Evolutionary conservation across 1,284 basidiomycete genomes (phyloP).

Genomic region (Puccinia polysora): DNA sequence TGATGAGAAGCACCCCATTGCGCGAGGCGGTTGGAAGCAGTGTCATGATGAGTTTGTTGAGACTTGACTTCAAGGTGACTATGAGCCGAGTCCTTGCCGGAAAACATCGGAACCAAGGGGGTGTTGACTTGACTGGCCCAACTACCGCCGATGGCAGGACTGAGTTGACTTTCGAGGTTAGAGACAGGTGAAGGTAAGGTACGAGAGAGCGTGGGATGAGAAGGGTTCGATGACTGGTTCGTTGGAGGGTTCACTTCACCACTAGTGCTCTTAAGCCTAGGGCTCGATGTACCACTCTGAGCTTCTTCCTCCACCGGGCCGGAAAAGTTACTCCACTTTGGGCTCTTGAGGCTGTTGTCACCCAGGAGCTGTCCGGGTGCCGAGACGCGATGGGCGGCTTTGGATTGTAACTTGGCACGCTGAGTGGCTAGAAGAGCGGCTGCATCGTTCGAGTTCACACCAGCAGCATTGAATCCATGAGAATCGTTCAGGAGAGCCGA

Average conservation of each 20-base stretch:
- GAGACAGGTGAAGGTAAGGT: conserved; percentile 40
- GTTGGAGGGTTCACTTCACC: conserved; percentile 63
- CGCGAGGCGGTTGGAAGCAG: conserved; percentile 62
- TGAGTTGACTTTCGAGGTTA: conserved; percentile 45
- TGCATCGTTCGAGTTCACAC: conserved; percentile 59
- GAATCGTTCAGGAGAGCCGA: conserved; percentile 51
- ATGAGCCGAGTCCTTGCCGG: conserved; percentile 56
- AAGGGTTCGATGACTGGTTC: conserved; percentile 46
- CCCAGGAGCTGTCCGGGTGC: conserved; percentile 70
- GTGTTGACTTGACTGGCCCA: conserved; percentile 99
- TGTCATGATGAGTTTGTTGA: conserved; percentile 61
- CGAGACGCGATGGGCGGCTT: conserved; percentile 81
- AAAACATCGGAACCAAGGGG: conserved; percentile 85
- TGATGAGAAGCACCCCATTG: conserved; percentile 46
- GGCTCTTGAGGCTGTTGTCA: conserved; percentile 49
- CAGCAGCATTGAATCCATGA: conserved; percentile 8
- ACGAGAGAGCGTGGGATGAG: conserved; percentile 16
- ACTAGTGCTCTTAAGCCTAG: conserved; percentile 82
- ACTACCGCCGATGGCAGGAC: conserved; percentile 59
- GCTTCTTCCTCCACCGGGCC: conserved; percentile 50
- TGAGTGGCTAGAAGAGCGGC: conserved; percentile 79
- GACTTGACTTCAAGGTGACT: conserved; percentile 50
- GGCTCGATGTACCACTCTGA: conserved; percentile 47
- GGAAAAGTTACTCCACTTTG: conserved; percentile 52
- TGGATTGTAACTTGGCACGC: conserved; percentile 81